A percentile compares a stretch with the other conserved stretches of the same genome.
phyloP scores from a whole-genome alignment of 2,329 filamentous ascomycete species.

The Neopestalotiopsis clavispora region DNA sequence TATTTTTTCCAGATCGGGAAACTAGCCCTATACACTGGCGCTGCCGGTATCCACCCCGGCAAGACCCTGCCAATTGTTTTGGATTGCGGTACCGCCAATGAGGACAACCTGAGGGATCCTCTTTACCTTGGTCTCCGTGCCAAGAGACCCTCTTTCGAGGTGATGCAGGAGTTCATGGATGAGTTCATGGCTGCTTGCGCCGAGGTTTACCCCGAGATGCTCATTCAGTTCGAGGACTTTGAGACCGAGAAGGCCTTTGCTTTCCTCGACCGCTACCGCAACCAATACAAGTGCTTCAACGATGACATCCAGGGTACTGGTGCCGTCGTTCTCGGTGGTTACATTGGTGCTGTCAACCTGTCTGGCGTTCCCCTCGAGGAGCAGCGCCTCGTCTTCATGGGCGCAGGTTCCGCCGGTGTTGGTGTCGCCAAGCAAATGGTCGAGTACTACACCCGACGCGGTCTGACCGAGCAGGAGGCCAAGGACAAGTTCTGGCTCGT shows the following conservation, averaged over 20 bases:
- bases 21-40: slow-evolving; percentile 91
- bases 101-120: slow-evolving; percentile 68
- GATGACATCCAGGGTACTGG: slow-evolving; percentile 98
- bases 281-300: slow-evolving; percentile 94
- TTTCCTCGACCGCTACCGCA: slow-evolving; percentile 86
- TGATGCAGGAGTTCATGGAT: slow-evolving; percentile 92
- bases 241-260: slow-evolving; percentile 91
- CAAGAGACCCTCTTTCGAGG: slow-evolving; percentile 76
- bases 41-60: slow-evolving; percentile 89
- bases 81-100: slow-evolving; percentile 70
- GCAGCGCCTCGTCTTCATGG: slow-evolving; percentile 94
- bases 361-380: slow-evolving; percentile 86
- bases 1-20: slow-evolving; percentile 73
- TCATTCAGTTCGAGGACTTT: slow-evolving; percentile 95
- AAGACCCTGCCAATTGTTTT: slow-evolving; percentile 78
- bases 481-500: slow-evolving; percentile 95
- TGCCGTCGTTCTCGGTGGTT: slow-evolving; percentile 80
- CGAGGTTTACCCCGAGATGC: slow-evolving; percentile 70
- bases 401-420: slow-evolving; percentile 92
- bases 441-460: slow-evolving; percentile 93
- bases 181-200: slow-evolving; percentile 94
- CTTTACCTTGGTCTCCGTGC: slow-evolving; percentile 90
- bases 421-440: slow-evolving; percentile 98
- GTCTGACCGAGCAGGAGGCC: slow-evolving; percentile 85
- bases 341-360: slow-evolving; percentile 77